These are phyloP conservation scores for Lactifluus subvellereus DNA, from an alignment of 768 basidiomycete species.

Conservation along the genomic window DNA sequence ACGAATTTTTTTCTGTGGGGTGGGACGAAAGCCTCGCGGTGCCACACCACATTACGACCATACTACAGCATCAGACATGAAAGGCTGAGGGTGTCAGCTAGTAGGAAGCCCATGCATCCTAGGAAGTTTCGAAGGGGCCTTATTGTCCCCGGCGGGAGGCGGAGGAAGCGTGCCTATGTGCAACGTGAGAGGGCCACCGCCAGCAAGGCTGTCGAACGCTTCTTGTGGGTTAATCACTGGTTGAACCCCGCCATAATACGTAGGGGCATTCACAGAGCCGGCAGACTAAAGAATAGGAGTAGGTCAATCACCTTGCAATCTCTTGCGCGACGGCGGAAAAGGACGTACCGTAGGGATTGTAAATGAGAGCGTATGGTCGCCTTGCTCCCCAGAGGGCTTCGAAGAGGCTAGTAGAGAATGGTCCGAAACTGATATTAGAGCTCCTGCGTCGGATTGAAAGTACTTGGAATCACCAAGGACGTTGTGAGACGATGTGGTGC, in stretches of 20 bases:
- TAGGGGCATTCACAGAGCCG: background rate
- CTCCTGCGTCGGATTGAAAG: background rate
- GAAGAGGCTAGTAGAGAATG: background rate
- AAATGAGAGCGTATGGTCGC: background rate
- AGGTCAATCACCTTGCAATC: too few species aligned
- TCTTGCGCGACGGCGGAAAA: too few species aligned
- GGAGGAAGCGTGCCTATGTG: background rate
- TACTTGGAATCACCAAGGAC: background rate
- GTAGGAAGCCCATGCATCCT: background rate
- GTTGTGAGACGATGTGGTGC: background rate
- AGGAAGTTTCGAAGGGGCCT: background rate
- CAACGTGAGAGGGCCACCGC: background rate
- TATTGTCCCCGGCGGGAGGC: background rate
- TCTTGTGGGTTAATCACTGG: background rate
- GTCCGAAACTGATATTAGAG: background rate
- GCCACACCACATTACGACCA: background rate
- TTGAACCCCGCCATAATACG: background rate
- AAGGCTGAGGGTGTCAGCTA: conserved; percentile 17
- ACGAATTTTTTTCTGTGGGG: too few species aligned
- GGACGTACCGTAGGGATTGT: background rate
- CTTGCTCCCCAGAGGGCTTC: background rate
- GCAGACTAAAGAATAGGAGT: background rate
- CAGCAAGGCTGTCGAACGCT: background rate
- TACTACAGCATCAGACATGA: too few species aligned
- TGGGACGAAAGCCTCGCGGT: too few species aligned